Evolutionary conservation across 2,329 filamentous ascomycete genomes (phyloP), one percentile per base, ranked within the genome.

Genomic region (Bipolaris zeicola): DNA sequence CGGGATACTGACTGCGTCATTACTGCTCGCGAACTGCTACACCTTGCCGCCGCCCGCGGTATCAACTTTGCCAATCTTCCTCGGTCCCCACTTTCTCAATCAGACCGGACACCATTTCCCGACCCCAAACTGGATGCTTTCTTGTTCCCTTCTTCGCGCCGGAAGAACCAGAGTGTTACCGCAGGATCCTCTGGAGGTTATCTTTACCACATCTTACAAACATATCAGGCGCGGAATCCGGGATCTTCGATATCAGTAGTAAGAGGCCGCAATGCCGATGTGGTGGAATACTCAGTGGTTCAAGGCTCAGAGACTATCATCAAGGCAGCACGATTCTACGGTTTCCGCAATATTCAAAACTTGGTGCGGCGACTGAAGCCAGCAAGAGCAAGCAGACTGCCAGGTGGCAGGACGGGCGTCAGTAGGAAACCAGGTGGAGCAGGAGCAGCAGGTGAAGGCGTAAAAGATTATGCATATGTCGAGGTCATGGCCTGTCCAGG

Each of bases 401-500:
- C 73, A 0, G 75, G 75, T 5, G 74, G 72, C 3, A 70, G 62
- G 50, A 66, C 62, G 1, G 75, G 69, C 18, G 68, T 66, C 3
- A 69, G 67, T 33, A 61, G 90, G 54, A 88, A 96, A 80, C 91
- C 92, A 1, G 92, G 92, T 1, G 90, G 50, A 2, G 64, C 87
- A 2, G 88, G 82, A 60, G 82, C 84, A 0, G 81, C 85, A 43
- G 83, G 81, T 50, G 83, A 86, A 81, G 26, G 82, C 77, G 64
- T 83, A 79, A 41, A 83, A 83, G 91, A 96, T 34, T 93, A 93
- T 74, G 85, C 89, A n/a, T 98, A 96, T 76, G 90, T 98, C 26
- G 95, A 99, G 78, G 95, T 99, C 56, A 99, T 99, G 95, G 95
- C 95, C 13, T 99, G 95, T 76, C 95, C 95, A 0, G 95, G 95